Evolutionary conservation across 129 eudicot genomes (phyloP), one percentile per base, ranked within the genome.

Genomic region (Chrysanthemum seticuspe): DNA sequence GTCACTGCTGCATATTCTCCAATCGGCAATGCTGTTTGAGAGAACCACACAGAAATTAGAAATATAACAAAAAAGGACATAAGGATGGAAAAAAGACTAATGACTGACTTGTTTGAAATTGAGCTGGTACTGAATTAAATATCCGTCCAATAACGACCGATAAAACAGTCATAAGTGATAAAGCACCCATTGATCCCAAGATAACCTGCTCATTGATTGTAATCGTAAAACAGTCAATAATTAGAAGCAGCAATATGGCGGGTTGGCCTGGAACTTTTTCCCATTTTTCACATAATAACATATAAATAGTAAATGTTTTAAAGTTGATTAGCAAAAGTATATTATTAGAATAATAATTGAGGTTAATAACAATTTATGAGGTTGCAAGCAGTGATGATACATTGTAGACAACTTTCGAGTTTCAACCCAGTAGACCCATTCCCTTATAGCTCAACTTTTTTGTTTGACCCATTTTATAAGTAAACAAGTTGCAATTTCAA

Each of bases 1-100:
- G 94, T 79, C 40, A 94, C 91, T 2, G 97, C 99, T 51, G 97
- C 97, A 52, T 94, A 94, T 80, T 94, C 99, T 84, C 99, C 99
- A 48, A 94, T 83, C 14, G 99, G 99, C 78, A 94, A 80, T 47
- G 99, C 97, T 90, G 97, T 76, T 74, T 18, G 47, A 21, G 71
- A n/a, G 36, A 64, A 65, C 65, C 19, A 70, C 51, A 6, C 16
- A 70, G 16, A 53, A 34, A 65, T 49, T 58, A 70, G 76, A 19
- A 29, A 27, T 62, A 10, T 69, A 10, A 68, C 4, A 23, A 57
- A n/a, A 52, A 51, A 67, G 5, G 3, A 51, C 18, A 54, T 21
- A 49, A 4, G 57, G 77, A 56, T 13, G 19, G 63, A 50, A 59
- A 4, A 67, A 55, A 27, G 50, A 59, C 14, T 53, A 53, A 40